Evolutionary conservation across 1,284 basidiomycete genomes (phyloP), one percentile per base, ranked within the genome.

Genomic region (Ustilago loliicola): DNA sequence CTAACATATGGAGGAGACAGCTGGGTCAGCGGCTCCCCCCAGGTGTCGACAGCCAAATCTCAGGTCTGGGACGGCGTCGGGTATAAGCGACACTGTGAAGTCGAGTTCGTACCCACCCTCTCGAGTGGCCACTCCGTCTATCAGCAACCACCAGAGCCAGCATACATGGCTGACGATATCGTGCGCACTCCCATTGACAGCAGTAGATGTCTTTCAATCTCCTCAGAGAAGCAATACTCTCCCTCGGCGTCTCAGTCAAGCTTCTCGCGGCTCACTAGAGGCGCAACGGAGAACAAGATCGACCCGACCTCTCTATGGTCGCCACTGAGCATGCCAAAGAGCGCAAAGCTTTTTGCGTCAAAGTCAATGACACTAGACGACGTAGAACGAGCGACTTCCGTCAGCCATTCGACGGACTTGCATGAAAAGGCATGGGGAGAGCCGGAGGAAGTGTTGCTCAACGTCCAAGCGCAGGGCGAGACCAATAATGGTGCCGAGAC

Each of bases 21-120:
- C 10, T 48, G 50, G 25, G 3, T 29, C 19, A n/a, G 23, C 21
- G 40, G 48, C 15, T 60, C 64, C 13, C 9, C 50, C 4, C 48
- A 32, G 25, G 29, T 30, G 7, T 9, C 27, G 23, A 38, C 21
- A 11, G 10, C 30, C 25, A 48, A 55, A 50, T 9, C 40, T 4
- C 30, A 29, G 19, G 21, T 29, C 15, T 60, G 51, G 56, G 40
- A 47, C 7, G 64, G 51, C 13, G 32, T 60, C 40, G 25, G 25
- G 23, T 54, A 60, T 19, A 40, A 45, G 21, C 40, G 34, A 29
- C 40, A 36, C 15, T 3, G 58, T n/a, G 54, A 53, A 10, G 25
- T 59, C 10, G 63, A 54, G 5, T 5, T 38, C n/a, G 19, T 65
- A 19, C 50, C 40, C 5, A 38, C 51, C 4, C 32, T 60, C 17